Percentiles rank a stretch among this genome's conserved stretches.
Conservation (phyloP, 805 yeast species). For the Wickerhamiella slavikovae region DNA sequence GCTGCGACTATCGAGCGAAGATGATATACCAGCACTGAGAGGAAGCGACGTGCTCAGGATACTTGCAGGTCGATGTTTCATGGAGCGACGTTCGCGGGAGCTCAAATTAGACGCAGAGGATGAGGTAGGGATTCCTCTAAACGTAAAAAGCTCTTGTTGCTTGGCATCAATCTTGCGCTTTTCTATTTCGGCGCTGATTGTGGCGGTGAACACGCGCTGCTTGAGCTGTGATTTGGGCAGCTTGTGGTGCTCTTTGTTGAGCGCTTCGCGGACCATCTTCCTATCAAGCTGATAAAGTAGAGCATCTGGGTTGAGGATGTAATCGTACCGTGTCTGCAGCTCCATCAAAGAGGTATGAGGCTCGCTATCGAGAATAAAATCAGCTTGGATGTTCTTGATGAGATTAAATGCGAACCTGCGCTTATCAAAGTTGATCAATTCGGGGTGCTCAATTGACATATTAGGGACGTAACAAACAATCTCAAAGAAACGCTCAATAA, state of each 20-base stretch:
- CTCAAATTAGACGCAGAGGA: conserved; percentile 2
- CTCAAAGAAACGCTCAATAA: conserved; percentile 58
- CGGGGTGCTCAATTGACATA: conserved; percentile 42
- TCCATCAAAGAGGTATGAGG: conserved; percentile 3
- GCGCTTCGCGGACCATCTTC: conserved; percentile 19
- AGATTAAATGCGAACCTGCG: conserved; percentile 46
- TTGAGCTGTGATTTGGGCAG: conserved; percentile 18
- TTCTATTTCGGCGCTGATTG: conserved; percentile 29
- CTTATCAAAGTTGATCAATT: conserved; percentile 69
- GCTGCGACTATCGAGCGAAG: not conserved
- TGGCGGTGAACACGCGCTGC: conserved; percentile 24
- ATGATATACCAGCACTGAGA: not conserved
- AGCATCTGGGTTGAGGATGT: conserved; percentile 16
- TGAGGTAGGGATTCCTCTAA: conserved; percentile 2
- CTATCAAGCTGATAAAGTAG: conserved; percentile 13
- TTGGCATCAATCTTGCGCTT: conserved; percentile 31
- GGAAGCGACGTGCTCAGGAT: conserved; percentile 2
- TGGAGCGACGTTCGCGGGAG: conserved; percentile 3
- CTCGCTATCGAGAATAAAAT: conserved; percentile 5
- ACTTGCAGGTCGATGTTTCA: conserved; percentile 3
- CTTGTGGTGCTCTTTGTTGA: conserved; percentile 24
- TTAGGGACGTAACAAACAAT: conserved; percentile 61
- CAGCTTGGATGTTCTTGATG: conserved; percentile 26
- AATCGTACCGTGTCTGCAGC: conserved; percentile 5
- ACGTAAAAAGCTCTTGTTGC: conserved; percentile 21